phyloP scores from a whole-genome alignment of 345 rosid species.

The Schrenkiella parvula region DNA sequence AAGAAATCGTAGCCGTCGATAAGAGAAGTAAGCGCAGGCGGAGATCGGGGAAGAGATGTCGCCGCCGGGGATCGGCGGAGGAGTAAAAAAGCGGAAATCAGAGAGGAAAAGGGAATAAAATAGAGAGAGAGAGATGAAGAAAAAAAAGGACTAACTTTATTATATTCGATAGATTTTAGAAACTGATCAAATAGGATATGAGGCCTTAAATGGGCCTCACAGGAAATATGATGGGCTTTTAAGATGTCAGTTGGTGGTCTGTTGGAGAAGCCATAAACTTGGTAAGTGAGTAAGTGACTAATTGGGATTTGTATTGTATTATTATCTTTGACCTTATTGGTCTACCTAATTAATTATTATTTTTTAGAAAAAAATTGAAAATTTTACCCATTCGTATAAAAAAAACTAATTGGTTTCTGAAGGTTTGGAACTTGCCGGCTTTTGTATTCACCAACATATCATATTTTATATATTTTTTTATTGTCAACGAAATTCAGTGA shows the following conservation, averaged over 20 bases:
- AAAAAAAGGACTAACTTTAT: background rate
- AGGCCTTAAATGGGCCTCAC: background rate
- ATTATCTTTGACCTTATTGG: too few relatives aligned
- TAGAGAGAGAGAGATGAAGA: background rate
- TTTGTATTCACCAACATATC: too few relatives aligned
- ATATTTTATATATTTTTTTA: too few relatives aligned
- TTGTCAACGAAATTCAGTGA: too few relatives aligned
- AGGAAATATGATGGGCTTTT: background rate
- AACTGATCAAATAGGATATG: background rate
- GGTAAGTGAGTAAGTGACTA: too few relatives aligned
- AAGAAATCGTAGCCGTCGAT: background rate
- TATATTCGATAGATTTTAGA: background rate
- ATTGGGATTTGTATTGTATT: background rate
- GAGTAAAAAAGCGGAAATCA: background rate
- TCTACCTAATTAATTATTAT: too few relatives aligned
- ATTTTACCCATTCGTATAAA: too few relatives aligned
- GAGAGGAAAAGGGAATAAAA: background rate
- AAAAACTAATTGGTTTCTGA: too few relatives aligned
- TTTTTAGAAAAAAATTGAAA: too few relatives aligned
- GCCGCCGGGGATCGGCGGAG: constrained; percentile 1
- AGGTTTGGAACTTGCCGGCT: too few relatives aligned
- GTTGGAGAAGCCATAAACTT: background rate
- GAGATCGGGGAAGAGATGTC: background rate
- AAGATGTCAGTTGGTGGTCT: too few relatives aligned
- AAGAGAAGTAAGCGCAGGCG: background rate